Conservation (phyloP, 1,284 basidiomycete genomes). For the Peniophora sp. region DNA sequence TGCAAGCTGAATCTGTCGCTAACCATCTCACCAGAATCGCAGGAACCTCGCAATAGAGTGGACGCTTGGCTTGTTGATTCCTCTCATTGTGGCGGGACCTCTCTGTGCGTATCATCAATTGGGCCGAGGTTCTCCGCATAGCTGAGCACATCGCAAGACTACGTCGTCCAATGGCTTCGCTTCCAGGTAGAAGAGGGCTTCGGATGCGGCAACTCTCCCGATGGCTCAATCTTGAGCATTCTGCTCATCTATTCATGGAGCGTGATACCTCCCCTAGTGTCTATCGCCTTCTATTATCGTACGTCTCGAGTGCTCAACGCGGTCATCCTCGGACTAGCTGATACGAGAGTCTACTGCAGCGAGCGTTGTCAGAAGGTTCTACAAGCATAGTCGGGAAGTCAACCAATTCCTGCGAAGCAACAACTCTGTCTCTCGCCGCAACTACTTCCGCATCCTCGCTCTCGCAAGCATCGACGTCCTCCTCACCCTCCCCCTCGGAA, state of each 20-base stretch:
- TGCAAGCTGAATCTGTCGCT: no score
- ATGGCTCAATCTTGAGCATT: background rate
- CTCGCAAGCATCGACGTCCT: no score
- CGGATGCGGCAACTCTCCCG: background rate
- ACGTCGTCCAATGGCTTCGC: background rate
- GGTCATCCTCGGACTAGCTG: background rate
- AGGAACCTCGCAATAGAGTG: no score
- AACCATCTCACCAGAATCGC: no score
- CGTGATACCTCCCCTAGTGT: background rate
- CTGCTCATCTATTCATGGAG: background rate
- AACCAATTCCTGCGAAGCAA: no score
- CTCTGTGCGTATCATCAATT: background rate
- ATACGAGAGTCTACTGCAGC: background rate
- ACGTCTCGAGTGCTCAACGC: background rate
- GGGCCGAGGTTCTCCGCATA: background rate
- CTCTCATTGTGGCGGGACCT: no score
- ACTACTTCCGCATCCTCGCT: no score
- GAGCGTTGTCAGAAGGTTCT: no score
- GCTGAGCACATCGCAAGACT: background rate
- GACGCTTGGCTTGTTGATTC: no score
- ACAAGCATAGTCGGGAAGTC: no score
- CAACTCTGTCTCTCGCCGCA: no score
- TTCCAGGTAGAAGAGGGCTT: background rate
- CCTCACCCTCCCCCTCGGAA: no score
- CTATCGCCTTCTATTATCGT: background rate